Conservation (phyloP, 495 filamentous ascomycete genomes). For the Annulohypoxylon bovei region DNA sequence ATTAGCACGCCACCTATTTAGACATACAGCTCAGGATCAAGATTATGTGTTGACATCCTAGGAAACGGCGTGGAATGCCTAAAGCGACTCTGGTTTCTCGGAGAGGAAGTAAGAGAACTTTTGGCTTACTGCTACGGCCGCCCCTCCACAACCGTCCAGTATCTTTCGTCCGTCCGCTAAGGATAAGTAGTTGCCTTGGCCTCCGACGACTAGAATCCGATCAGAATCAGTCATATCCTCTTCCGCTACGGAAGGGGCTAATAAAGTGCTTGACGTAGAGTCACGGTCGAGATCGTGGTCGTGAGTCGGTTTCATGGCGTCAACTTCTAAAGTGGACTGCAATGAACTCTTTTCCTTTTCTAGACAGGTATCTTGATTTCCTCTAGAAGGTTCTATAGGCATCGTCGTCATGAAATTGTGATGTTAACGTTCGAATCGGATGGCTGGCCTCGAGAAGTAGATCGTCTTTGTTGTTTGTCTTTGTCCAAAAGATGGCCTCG, state of each 20-base stretch:
- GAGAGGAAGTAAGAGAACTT: not conserved
- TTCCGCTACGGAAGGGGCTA: not conserved
- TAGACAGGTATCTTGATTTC: slow-evolving; percentile 2
- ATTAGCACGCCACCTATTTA: not conserved
- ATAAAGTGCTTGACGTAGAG: slow-evolving; percentile 2
- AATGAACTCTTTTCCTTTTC: slow-evolving; percentile 1
- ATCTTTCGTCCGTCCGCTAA: slow-evolving; percentile 70
- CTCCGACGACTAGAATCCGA: slow-evolving; percentile 34
- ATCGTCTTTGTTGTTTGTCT: slow-evolving; percentile 11
- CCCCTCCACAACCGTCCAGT: slow-evolving; percentile 68
- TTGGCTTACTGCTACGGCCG: slow-evolving; percentile 56
- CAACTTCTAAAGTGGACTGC: slow-evolving; percentile 2
- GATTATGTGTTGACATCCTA: not conserved
- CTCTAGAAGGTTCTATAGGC: slow-evolving; percentile 14
- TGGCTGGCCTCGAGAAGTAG: not conserved
- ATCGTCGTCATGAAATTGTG: slow-evolving; percentile 11
- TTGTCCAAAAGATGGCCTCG: not conserved
- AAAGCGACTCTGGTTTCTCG: not conserved
- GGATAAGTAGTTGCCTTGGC: slow-evolving; percentile 51
- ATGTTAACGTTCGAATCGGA: not conserved
- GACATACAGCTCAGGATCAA: not conserved
- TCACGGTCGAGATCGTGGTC: not conserved
- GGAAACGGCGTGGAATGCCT: not conserved
- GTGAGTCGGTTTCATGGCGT: not conserved
- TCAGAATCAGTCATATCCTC: not conserved